Percentiles rank a stretch among this genome's conserved stretches.
phyloP scores from a whole-genome alignment of 2,329 filamentous ascomycete genomes.

The Xylariaceae sp. region DNA sequence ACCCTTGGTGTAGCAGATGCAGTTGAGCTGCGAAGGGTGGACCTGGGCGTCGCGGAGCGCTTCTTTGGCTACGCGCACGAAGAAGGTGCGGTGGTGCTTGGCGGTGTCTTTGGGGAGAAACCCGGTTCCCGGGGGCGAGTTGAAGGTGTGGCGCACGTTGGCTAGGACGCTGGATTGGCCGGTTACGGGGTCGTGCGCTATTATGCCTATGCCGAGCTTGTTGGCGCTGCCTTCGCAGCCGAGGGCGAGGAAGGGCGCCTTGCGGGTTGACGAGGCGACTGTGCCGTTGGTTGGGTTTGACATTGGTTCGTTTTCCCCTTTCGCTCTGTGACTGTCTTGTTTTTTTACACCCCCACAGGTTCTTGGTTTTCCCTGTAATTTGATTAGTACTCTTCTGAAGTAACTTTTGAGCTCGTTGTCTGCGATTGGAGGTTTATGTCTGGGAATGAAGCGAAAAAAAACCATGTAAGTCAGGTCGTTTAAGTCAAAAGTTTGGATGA shows the following conservation, averaged over 20 bases:
- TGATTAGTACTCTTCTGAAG: too few relatives aligned
- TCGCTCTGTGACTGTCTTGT: too few relatives aligned
- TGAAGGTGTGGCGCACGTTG: slow-evolving; percentile 92
- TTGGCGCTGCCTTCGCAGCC: slow-evolving; percentile 89
- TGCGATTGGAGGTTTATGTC: too few relatives aligned
- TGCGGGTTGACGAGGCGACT: too few relatives aligned
- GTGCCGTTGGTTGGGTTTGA: neutral
- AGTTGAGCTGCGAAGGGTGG: slow-evolving; percentile 66
- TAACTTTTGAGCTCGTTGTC: too few relatives aligned
- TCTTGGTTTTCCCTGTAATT: too few relatives aligned
- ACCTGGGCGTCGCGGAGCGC: slow-evolving; percentile 69
- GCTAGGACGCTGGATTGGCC: slow-evolving; percentile 69
- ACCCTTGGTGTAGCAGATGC: slow-evolving; percentile 92
- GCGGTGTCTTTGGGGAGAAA: slow-evolving; percentile 97
- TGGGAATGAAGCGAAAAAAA: too few relatives aligned
- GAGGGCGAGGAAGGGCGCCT: slow-evolving; percentile 47
- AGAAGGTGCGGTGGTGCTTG: slow-evolving; percentile 81
- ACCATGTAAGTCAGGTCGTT: too few relatives aligned
- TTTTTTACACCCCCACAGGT: too few relatives aligned
- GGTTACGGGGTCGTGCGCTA: slow-evolving; percentile 64
- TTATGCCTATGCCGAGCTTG: slow-evolving; percentile 92
- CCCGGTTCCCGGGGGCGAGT: slow-evolving; percentile 85
- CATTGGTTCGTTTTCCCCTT: too few relatives aligned
- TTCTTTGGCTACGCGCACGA: slow-evolving; percentile 74
- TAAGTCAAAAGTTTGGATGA: too few relatives aligned